phyloP scores from a whole-genome alignment of 2,329 filamentous ascomycete genomes.

The Cordyceps sp. region DNA sequence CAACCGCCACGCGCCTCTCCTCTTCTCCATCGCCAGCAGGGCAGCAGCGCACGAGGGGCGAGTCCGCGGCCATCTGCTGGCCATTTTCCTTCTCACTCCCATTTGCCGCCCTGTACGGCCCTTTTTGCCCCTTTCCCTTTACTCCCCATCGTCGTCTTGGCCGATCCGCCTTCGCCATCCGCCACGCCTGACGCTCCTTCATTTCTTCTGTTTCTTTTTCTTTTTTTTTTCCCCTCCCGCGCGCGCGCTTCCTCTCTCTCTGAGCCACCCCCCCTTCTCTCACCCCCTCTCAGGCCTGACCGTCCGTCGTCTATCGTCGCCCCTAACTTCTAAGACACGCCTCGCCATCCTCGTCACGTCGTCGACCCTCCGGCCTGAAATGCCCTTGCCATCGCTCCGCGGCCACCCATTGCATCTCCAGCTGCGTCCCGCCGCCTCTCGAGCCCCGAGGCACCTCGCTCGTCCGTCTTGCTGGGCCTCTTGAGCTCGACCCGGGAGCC shows the following conservation, averaged over 20 bases:
- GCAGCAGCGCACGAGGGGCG: too few species aligned
- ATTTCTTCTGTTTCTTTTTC: background rate
- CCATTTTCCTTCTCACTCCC: too few species aligned
- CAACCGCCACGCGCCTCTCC: too few species aligned
- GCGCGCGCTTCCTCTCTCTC: background rate
- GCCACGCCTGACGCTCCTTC: background rate
- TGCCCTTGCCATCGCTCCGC: slow-evolving; percentile 1
- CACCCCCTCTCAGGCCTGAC: background rate
- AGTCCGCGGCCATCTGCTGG: too few species aligned
- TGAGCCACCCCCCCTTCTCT: background rate
- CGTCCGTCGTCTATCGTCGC: background rate
- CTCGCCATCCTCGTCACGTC: background rate
- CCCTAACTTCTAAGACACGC: background rate
- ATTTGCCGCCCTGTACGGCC: too few species aligned
- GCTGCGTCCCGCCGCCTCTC: background rate
- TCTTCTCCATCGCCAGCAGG: too few species aligned
- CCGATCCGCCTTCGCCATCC: too few species aligned
- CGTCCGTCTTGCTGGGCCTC: slow-evolving; percentile 1
- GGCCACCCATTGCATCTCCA: background rate
- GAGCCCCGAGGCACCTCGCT: background rate
- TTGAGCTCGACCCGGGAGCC: slow-evolving; percentile 10
- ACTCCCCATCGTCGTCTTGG: too few species aligned
- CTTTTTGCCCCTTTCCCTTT: too few species aligned
- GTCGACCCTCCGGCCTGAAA: background rate
- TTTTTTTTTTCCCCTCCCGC: background rate